Conservation (phyloP, 1,139 yeast species). For the Hanseniaspora uvarum region DNA sequence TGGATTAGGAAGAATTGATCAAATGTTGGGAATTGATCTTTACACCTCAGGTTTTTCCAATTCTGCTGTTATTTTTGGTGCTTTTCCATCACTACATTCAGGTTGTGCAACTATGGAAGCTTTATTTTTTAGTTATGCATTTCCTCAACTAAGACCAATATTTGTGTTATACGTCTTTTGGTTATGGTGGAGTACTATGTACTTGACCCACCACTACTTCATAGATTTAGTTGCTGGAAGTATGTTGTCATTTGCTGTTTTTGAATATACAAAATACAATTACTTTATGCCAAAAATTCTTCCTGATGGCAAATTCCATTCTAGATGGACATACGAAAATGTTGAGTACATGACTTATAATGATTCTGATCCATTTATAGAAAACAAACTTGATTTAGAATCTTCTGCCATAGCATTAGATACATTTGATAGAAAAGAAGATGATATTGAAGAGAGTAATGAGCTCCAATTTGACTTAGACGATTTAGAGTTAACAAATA, state of each 20-base stretch:
- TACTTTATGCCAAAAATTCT: conserved; percentile 49
- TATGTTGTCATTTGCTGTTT: conserved; percentile 57
- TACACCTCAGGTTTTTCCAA: conserved; percentile 78
- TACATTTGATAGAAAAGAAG: not conserved
- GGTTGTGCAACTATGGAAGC: conserved; percentile 94
- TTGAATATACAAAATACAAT: conserved; percentile 59
- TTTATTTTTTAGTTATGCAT: conserved; percentile 66
- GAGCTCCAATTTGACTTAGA: conserved; percentile 15
- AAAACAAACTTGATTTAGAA: conserved; percentile 11
- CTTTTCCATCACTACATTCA: conserved; percentile 91
- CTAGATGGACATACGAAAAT: conserved; percentile 71
- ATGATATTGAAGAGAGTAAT: not conserved
- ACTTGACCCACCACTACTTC: conserved; percentile 89
- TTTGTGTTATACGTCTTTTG: conserved; percentile 72
- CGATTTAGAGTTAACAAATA: conserved; percentile 10
- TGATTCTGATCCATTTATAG: conserved; percentile 32
- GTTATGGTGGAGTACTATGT: conserved; percentile 99
- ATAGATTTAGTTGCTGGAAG: conserved; percentile 90
- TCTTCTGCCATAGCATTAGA: conserved; percentile 8
- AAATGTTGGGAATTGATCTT: conserved; percentile 66
- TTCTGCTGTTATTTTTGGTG: conserved; percentile 93
- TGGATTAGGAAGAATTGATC: conserved; percentile 84
- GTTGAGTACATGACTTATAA: conserved; percentile 30
- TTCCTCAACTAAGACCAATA: conserved; percentile 55
- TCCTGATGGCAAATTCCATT: conserved; percentile 48